Conservation (phyloP, 306 rosid genomes). For the Arachis stenosperma region DNA sequence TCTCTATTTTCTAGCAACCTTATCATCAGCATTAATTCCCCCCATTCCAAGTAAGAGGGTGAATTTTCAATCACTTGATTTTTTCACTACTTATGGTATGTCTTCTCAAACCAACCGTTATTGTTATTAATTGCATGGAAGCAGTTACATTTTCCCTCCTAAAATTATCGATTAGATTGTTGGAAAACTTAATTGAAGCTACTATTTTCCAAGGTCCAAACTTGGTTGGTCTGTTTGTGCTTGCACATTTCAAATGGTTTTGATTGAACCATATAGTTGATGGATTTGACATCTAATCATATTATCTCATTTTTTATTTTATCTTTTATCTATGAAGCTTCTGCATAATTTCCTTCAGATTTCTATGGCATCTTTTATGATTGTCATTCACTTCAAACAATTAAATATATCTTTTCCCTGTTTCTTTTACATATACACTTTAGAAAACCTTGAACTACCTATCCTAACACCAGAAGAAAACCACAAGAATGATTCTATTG, state of each 20-base stretch:
- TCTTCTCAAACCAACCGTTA: background rate
- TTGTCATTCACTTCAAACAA: too few relatives aligned
- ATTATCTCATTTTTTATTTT: too few relatives aligned
- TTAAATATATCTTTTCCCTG: too few relatives aligned
- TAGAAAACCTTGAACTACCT: too few relatives aligned
- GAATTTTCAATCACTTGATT: slow-evolving; percentile 3
- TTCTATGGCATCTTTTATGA: too few relatives aligned
- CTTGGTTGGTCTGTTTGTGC: background rate
- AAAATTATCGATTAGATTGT: background rate
- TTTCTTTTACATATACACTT: too few relatives aligned
- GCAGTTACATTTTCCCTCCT: background rate
- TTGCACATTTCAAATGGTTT: background rate
- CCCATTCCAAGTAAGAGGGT: background rate
- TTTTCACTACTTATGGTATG: background rate
- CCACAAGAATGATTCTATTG: background rate
- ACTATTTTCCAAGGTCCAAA: background rate
- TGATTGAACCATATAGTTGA: too few relatives aligned
- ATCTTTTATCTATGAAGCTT: too few relatives aligned
- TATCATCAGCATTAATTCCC: background rate
- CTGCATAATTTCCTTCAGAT: too few relatives aligned
- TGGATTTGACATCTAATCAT: too few relatives aligned
- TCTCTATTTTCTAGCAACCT: background rate
- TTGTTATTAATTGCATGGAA: slow-evolving; percentile 4
- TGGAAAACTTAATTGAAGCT: background rate
- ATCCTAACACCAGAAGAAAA: too few relatives aligned